A percentile compares a stretch with the other conserved stretches of the same genome.
Conservation (phyloP, 1,284 basidiomycete genomes). For the Xanthoconium separans region DNA sequence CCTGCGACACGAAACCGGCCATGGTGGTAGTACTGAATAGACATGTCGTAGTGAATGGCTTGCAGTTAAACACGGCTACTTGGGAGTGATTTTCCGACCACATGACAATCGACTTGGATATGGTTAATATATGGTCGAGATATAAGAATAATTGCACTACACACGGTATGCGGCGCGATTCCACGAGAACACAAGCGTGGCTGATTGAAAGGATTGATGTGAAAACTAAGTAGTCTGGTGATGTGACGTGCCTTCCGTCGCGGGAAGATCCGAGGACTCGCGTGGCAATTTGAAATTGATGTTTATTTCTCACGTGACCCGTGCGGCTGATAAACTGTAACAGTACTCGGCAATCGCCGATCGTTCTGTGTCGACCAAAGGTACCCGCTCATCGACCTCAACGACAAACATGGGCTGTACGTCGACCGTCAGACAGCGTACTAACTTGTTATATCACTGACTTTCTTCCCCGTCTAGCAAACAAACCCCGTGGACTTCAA, state of each 20-base stretch:
- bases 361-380: conserved; percentile 11
- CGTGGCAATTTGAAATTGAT: neutral
- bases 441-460: conserved; percentile 11
- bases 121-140: conserved; percentile 8
- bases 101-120: neutral
- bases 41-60: conserved; percentile 15
- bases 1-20: conserved; percentile 37
- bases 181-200: neutral
- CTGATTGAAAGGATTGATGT: neutral
- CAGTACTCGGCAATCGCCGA: conserved; percentile 31
- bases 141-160: neutral
- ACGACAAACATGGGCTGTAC: conserved; percentile 81
- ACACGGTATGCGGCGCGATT: conserved; percentile 8
- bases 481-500: conserved; percentile 99
- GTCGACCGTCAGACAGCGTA: conserved; percentile 36
- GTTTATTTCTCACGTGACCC: neutral
- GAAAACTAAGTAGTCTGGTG: neutral
- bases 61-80: neutral
- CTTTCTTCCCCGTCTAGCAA: conserved; percentile 49
- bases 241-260: too few relatives aligned
- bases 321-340: conserved; percentile 39
- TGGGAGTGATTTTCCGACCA: neutral
- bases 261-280: neutral
- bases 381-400: conserved; percentile 36
- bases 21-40: conserved; percentile 38